These are phyloP conservation scores for Sporothrix globosa DNA, from an alignment of 2,329 filamentous ascomycete species.

Conservation along the genomic window DNA sequence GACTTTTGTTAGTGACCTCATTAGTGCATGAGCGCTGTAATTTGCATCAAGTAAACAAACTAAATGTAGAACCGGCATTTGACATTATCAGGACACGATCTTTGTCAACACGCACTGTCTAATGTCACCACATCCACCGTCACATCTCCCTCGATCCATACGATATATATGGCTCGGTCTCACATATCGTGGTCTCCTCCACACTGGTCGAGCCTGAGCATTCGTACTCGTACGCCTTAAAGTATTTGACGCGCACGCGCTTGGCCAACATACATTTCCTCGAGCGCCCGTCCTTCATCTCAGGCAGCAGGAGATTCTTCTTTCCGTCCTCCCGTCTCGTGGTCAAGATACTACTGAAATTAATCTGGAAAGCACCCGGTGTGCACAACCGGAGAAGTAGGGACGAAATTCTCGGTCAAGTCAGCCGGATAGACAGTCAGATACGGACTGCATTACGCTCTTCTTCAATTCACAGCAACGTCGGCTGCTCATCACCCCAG, in stretches of 20 bases:
- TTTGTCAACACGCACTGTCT: background rate
- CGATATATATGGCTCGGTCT: too few relatives aligned
- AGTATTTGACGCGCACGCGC: constrained; percentile 23
- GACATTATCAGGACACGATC: too few relatives aligned
- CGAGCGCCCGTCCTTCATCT: too few relatives aligned
- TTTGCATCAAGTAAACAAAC: background rate
- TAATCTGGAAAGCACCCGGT: background rate
- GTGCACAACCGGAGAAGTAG: too few relatives aligned
- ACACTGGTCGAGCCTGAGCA: too few relatives aligned
- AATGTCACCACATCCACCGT: too few relatives aligned
- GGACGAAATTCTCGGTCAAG: background rate
- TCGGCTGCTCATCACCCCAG: constrained; percentile 5
- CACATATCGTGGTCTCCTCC: too few relatives aligned
- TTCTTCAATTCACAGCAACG: background rate
- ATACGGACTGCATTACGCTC: background rate
- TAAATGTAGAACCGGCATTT: background rate
- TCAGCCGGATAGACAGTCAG: background rate
- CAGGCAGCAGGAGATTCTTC: too few relatives aligned
- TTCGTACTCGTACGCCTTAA: too few relatives aligned
- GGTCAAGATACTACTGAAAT: too few relatives aligned
- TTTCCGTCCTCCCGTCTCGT: too few relatives aligned
- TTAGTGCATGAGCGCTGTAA: background rate
- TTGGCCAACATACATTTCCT: constrained; percentile 39
- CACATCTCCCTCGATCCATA: too few relatives aligned
- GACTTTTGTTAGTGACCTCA: background rate